Evolutionary conservation across 2,329 filamentous ascomycete species (phyloP).

Genomic region (Sphaerostilbella broomeana): DNA sequence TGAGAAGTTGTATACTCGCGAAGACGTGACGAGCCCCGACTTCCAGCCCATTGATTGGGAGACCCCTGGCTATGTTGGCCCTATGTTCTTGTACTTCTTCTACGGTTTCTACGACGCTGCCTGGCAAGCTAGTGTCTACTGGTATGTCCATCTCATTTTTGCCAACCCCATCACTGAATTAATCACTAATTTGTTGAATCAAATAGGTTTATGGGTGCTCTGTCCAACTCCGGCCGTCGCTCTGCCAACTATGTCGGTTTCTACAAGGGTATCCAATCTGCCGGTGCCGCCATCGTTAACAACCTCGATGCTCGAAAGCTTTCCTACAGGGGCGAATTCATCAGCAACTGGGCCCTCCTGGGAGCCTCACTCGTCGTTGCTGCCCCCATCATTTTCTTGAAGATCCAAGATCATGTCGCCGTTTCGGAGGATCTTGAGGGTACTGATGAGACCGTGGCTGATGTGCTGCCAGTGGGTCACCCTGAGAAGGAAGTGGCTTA

Average conservation of each 20-base stretch:
- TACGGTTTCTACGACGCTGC: conserved; percentile 84
- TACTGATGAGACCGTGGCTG: conserved; percentile 67
- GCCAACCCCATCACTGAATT: conserved; percentile 37
- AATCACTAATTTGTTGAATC: too few species aligned
- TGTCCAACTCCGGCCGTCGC: conserved; percentile 88
- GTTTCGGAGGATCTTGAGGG: conserved; percentile 79
- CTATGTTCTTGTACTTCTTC: conserved; percentile 85
- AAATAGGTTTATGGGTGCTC: conserved; percentile 81
- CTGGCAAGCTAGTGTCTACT: conserved; percentile 70
- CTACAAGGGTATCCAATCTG: conserved; percentile 69
- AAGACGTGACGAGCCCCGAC: conserved; percentile 21
- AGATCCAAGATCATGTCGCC: conserved; percentile 74
- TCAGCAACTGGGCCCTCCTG: conserved; percentile 65
- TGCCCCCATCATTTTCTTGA: conserved; percentile 68
- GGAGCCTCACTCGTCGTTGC: conserved; percentile 68
- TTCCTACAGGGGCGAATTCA: conserved; percentile 67
- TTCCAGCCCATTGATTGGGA: conserved; percentile 54
- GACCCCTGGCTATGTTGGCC: conserved; percentile 61
- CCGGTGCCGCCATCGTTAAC: conserved; percentile 53
- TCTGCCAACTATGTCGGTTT: conserved; percentile 72
- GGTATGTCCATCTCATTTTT: conserved; percentile 52
- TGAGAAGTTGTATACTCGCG: conserved; percentile 51
- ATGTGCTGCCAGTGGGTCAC: too few species aligned
- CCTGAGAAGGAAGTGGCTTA: too few species aligned
- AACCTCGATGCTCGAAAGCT: conserved; percentile 29